phyloP scores from a whole-genome alignment of 2,329 filamentous ascomycete species.

The Coniochaeta sp. region DNA sequence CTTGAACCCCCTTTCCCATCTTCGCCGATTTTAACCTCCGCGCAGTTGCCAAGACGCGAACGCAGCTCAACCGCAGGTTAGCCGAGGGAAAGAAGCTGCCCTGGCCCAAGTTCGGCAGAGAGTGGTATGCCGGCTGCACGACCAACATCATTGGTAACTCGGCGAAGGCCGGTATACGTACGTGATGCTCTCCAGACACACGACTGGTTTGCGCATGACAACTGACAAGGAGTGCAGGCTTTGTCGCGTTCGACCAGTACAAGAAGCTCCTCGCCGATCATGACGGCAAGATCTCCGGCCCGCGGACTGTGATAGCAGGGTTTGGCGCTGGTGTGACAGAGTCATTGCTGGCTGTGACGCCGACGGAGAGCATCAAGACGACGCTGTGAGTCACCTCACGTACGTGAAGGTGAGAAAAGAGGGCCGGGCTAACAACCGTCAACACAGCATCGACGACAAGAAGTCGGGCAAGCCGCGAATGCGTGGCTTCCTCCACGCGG shows the following conservation, averaged over 20 bases:
- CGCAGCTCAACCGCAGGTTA: constrained; percentile 83
- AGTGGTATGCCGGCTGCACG: constrained; percentile 98
- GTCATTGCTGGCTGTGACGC: constrained; percentile 86
- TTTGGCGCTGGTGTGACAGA: constrained; percentile 95
- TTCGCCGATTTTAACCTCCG: constrained; percentile 6
- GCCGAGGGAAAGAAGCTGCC: constrained; percentile 79
- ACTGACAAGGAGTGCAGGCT: constrained; percentile 46
- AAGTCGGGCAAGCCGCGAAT: constrained; percentile 81
- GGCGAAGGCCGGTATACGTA: constrained; percentile 90
- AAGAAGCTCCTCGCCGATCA: constrained; percentile 75
- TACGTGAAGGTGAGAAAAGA: not conserved
- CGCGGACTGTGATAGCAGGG: constrained; percentile 83
- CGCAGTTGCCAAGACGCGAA: constrained; percentile 85
- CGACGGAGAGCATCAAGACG: constrained; percentile 97
- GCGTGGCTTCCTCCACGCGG: constrained; percentile 86
- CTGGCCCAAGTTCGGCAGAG: constrained; percentile 85
- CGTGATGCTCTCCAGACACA: constrained; percentile 22
- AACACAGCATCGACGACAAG: constrained; percentile 79
- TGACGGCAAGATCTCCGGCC: constrained; percentile 82
- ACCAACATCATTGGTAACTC: constrained; percentile 96
- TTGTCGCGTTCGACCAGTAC: constrained; percentile 94
- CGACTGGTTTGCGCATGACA: not conserved
- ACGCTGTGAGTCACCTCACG: constrained; percentile 56
- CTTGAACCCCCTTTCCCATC: constrained; percentile 2
- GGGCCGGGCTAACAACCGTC: not conserved